Percentiles rank a stretch among this genome's conserved stretches.
phyloP scores from a whole-genome alignment of 2,329 filamentous ascomycete species.

The Diplodia corticola region DNA sequence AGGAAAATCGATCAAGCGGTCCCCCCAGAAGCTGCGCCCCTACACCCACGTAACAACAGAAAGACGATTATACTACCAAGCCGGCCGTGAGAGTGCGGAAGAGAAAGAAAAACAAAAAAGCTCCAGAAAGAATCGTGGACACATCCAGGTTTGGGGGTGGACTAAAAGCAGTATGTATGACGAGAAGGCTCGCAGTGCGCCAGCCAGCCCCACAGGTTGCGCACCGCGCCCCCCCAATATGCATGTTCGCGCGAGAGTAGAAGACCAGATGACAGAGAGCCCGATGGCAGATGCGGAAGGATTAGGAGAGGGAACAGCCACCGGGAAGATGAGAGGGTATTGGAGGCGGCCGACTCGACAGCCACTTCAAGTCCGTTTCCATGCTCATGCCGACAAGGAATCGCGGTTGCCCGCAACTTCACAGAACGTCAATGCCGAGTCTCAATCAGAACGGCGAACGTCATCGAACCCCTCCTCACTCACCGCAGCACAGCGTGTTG shows the following conservation, averaged over 20 bases:
- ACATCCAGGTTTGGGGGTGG: constrained; percentile 22
- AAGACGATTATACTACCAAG: constrained; percentile 23
- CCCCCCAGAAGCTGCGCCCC: constrained; percentile 14
- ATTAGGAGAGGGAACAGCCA: constrained; percentile 22
- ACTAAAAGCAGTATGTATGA: constrained; percentile 22
- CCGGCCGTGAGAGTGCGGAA: constrained; percentile 21
- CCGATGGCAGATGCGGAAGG: constrained; percentile 20
- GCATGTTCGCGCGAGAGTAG: constrained; percentile 22
- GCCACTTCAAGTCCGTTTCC: not conserved
- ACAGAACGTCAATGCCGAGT: constrained; percentile 10
- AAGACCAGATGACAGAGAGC: constrained; percentile 21
- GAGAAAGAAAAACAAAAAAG: constrained; percentile 14
- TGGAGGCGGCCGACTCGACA: constrained; percentile 1
- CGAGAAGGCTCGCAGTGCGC: constrained; percentile 18
- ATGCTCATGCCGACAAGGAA: not conserved
- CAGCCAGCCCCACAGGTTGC: constrained; percentile 19
- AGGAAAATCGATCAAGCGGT: constrained; percentile 13
- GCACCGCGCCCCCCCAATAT: constrained; percentile 22
- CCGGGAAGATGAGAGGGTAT: constrained; percentile 15
- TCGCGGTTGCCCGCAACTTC: constrained; percentile 7
- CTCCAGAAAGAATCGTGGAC: constrained; percentile 24
- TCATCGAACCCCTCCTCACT: constrained; percentile 16
- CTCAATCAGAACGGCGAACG: constrained; percentile 6
- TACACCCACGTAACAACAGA: constrained; percentile 20
- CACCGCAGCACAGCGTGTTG: constrained; percentile 23